Conservation (phyloP, 129 eudicot genomes). For the Solidago caesia region DNA sequence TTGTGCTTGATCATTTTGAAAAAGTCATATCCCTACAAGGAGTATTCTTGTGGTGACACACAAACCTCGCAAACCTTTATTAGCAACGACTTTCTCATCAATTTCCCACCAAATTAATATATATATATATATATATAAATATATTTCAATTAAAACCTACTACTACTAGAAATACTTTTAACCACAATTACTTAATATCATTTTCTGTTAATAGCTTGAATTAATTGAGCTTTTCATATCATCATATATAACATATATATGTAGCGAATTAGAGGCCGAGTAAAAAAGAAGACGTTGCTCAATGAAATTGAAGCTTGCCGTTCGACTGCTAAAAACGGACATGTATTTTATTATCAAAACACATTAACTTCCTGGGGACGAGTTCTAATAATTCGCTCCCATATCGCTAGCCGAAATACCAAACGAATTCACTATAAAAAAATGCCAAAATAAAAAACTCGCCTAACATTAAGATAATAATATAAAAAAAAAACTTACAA, state of each 20-base stretch:
- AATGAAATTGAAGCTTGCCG: neutral
- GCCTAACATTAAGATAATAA: neutral
- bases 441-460: no score
- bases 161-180: neutral
- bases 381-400: constrained; percentile 2
- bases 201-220: neutral
- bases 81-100: constrained; percentile 3
- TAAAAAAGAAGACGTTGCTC: neutral
- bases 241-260: neutral
- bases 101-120: neutral
- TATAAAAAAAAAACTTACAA: neutral
- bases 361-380: neutral
- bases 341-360: constrained; percentile 18
- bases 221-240: neutral
- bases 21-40: constrained; percentile 18
- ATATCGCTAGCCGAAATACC: constrained; percentile 14
- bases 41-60: constrained; percentile 28
- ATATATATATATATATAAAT: neutral
- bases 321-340: neutral
- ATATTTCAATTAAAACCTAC: neutral
- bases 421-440: neutral
- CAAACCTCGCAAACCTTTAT: constrained; percentile 23
- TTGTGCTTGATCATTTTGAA: constrained; percentile 22
- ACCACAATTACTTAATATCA: neutral
- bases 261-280: neutral